Base-by-base conservation (phyloP, 2,329 filamentous ascomycete genomes). In the Corinectria fuckeliana region DNA sequence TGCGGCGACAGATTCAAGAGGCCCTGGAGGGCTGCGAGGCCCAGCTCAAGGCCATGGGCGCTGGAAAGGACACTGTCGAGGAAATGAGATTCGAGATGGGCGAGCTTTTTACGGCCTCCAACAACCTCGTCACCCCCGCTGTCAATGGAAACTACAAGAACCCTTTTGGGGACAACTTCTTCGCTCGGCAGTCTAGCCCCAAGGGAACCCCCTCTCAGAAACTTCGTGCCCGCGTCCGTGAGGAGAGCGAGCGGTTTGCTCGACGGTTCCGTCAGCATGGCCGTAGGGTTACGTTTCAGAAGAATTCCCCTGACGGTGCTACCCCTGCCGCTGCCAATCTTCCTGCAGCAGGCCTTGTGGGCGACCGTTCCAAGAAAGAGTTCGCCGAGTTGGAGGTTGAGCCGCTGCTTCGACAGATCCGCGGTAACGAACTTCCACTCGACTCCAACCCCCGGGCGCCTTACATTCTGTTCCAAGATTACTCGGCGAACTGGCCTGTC, bases 141-240 rank as follows among this genome's bases (percentile, higher is more conserved):
- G 80, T 83, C 23, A 81, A 83, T 52, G 82, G 81, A 49, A 82
- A 82, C 72, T 84, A 84, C 77, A 84, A 84, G 75, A 83, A 83
- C 59, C 81, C 81, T 0, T 80, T 82, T 14, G 79, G 80, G 56
- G 81, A 82, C 66, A 76, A 74, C 52, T 84, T 84, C 73, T 84
- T 84, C 67, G 76, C 81, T 6, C 75, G 80, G 8, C 80, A 81
- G 10, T 81, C 80, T 3, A 80, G 76, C 41, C 78, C 81, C 11
- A 79, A 79, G 58, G 82, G 81, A 21, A 84, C 81, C 0, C 82
- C 81, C 0, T 77, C 81, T 0, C 81, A 83, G 56, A 82, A 83
- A 64, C 74, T 84, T 6, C 78, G 81, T 6, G 82, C 81, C 3
- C 79, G 82, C 2, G 80, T 81, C 6, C 76, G 80, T 4, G 81